Base-by-base conservation (phyloP, 139 green algal species). In the Coelastrella sp. region DNA sequence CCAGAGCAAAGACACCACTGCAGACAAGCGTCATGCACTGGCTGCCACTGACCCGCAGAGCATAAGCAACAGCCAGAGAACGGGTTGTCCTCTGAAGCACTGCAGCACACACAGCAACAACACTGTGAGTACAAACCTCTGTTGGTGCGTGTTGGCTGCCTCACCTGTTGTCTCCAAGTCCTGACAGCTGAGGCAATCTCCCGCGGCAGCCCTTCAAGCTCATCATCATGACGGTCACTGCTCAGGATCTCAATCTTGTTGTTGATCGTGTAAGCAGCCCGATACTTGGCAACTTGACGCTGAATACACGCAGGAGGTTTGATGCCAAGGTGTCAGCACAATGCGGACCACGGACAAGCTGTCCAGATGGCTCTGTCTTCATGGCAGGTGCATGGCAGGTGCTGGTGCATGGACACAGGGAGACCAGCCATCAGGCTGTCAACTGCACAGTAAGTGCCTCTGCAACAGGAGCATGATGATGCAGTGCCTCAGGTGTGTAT, bases 171-270 rank as follows among this genome's bases (percentile, higher is more conserved):
- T 68, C 66, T 20, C 57, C 85, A 90, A 16, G 16, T 65, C 47
- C 57, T 23, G 14, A 93, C 87, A 47, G 91, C 90, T 19, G 71
- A 73, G 4, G 85, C 80, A n/a, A 95, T 91, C 85, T 95, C 93
- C 3, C 82, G 56, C 3, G 93, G 93, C 85, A 95, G 73, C 4
- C 86, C 87, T 22, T 57, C 54, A 47, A 86, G 77, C 2, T 81
- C 80, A 2, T 83, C 76, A 3, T n/a, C 90, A 16, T 19, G 13
- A 7, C 10, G 71, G 5, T 80, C 60, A 13, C 87, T 61, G 76
- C 65, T 66, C 73, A 94, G 59, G 19, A 91, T 85, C 47, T 89
- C 61, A 14, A 93, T 90, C 80, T 73, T 78, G 73, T 81, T 88
- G 68, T 87, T 87, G 47, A 92, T 14, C 6, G 60, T 90, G 79